Percentiles rank a stretch among this genome's conserved stretches.
These are phyloP conservation scores for Canariomyces notabilis DNA, from an alignment of 2,329 filamentous ascomycete species.

Conservation along the genomic window DNA sequence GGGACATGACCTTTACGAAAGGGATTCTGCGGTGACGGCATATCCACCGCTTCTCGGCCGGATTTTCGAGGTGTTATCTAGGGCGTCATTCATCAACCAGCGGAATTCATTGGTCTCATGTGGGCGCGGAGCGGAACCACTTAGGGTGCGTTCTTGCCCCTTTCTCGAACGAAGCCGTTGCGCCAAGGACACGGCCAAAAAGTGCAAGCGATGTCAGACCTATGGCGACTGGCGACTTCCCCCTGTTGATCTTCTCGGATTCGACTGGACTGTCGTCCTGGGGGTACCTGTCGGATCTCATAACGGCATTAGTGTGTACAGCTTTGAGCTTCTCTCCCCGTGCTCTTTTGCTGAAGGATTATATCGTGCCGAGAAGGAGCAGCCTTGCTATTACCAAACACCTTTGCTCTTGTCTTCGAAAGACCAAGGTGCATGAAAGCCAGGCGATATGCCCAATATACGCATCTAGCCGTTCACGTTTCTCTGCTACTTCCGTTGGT, in stretches of 20 bases:
- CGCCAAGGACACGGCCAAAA: not conserved
- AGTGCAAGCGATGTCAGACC: slow-evolving; percentile 1
- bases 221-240: slow-evolving; percentile 1
- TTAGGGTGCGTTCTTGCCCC: slow-evolving; percentile 7
- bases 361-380: slow-evolving; percentile 51
- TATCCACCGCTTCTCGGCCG: slow-evolving; percentile 21
- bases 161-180: not conserved
- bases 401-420: slow-evolving; percentile 36
- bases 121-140: slow-evolving; percentile 20
- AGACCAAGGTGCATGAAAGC: slow-evolving; percentile 53
- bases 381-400: slow-evolving; percentile 56
- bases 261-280: not conserved
- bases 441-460: slow-evolving; percentile 37
- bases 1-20: slow-evolving; percentile 26
- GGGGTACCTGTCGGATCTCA: slow-evolving; percentile 3
- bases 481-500: not conserved
- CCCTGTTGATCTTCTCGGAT: not conserved
- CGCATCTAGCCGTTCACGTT: not conserved
- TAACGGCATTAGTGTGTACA: slow-evolving; percentile 57
- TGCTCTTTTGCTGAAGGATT: slow-evolving; percentile 55
- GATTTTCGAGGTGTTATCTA: slow-evolving; percentile 28
- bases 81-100: slow-evolving; percentile 25
- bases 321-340: slow-evolving; percentile 42
- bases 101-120: slow-evolving; percentile 25
- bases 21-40: slow-evolving; percentile 21